Evolutionary conservation across 1,284 basidiomycete species (phyloP), one percentile per base, ranked within the genome.

Genomic region (Moniliophthora roreri): DNA sequence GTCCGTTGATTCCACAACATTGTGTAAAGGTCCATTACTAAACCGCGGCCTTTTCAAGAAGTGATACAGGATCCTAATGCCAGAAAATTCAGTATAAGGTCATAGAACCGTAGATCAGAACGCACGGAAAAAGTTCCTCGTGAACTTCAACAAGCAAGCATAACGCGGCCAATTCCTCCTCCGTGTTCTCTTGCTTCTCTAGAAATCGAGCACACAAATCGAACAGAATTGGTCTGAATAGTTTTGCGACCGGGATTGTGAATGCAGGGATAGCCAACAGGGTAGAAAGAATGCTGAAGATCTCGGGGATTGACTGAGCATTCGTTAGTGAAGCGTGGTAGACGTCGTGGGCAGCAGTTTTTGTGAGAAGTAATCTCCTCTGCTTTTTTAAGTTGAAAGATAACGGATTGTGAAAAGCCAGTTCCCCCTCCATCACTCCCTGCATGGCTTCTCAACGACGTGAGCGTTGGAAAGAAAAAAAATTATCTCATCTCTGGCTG

Each of bases 71-170:
- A 82, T 72, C 23, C 85, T 87, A 56, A n/a, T n/a, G n/a, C n/a
- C n/a, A n/a, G n/a, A n/a, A n/a, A n/a, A n/a, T n/a, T n/a, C n/a
- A n/a, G n/a, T n/a, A n/a, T n/a, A n/a, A n/a, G n/a, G n/a, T n/a
- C n/a, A n/a, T 23, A 26, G 40, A 39, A 40, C 41, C 37, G 39
- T 53, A 61, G 13, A 51, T 41, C 11, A 44, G 38, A 11, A 78
- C 90, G 58, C 63, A 92, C 89, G 89, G 82, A 61, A 81, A 91
- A 36, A 92, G 69, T 65, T 92, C 88, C 62, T 85, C 81, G 60
- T 91, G 85, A 38, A 80, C 72, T 69, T 89, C 84, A 28, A 91
- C 63, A 51, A 88, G 71, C 48, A 80, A 64, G 64, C 74, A 84
- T 8, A 91, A 66, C 1, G 87, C 85, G 51, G 77, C 72, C 21